Evolutionary conservation across 768 basidiomycete genomes (phyloP), one percentile per base, ranked within the genome.

Genomic region (Macrocybe gigantea): DNA sequence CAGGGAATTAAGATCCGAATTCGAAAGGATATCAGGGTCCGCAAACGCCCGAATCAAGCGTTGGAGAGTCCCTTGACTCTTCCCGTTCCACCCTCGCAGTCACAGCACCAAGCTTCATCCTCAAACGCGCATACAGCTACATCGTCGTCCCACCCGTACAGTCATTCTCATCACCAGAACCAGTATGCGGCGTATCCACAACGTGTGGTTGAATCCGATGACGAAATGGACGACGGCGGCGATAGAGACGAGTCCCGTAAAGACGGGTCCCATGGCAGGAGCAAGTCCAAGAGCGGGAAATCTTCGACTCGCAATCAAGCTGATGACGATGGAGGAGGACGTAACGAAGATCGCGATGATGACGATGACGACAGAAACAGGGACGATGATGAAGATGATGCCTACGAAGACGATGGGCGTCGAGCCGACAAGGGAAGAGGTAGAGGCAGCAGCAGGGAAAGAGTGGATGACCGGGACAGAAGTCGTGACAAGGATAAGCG

Each of bases 1-100:
- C 93, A 94, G 65, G 93, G 93, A 15, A 92, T 94, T 67, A 95
- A 94, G 67, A 93, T 95, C 46, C 83, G 92, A 31, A 94, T 94
- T 45, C 80, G 93, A 33, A 94, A 93, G 64, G 91, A 94, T 50
- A 90, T 93, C 33, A 82, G 90, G 1, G 83, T 88, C 22, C 79
- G 90, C 53, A 91, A 90, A 61, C 72, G 83, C 8, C 79, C 82
- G 5, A 73, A 72, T 22, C 68, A 70, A 33, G 66, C 69, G 0
- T 60, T 66, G 5, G 66, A 73, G 8, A 65, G 64, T 36, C 63
- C 64, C 5, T 31, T 66, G n/a, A 50, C 60, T 5, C 49, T 62
- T 30, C 57, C 57, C 22, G 4, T 22, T 22, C 22, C 22, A 22
- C 22, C 22, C 22, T 22, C 22, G 22, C 22, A 22, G 22, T 22